Evolutionary conservation across 2,329 filamentous ascomycete species (phyloP).

Genomic region (Aspergillus ibericus): DNA sequence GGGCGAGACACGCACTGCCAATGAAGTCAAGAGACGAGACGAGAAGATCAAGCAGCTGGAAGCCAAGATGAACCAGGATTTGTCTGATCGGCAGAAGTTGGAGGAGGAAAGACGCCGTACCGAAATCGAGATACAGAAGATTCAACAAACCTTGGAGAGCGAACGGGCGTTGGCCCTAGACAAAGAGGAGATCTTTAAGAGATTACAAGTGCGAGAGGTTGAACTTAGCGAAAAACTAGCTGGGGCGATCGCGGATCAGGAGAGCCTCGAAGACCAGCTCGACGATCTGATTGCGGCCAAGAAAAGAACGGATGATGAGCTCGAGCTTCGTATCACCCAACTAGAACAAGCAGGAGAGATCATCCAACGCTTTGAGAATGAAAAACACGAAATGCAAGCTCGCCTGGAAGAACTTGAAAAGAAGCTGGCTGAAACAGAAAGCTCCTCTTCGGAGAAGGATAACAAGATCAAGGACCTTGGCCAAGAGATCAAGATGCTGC

Average conservation of each 20-base stretch:
- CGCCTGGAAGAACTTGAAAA: constrained; percentile 69
- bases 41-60: constrained; percentile 88
- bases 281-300: constrained; percentile 87
- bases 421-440: constrained; percentile 69
- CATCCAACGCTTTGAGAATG: constrained; percentile 80
- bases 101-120: constrained; percentile 90
- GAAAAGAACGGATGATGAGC: constrained; percentile 81
- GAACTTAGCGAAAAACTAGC: constrained; percentile 92
- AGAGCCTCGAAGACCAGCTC: constrained; percentile 88
- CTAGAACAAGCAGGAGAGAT: constrained; percentile 88
- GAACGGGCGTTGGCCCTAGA: constrained; percentile 93
- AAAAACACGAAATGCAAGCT: constrained; percentile 73
- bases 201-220: constrained; percentile 86
- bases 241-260: constrained; percentile 89
- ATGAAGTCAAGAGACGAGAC: constrained; percentile 92
- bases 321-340: constrained; percentile 74
- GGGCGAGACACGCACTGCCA: constrained; percentile 85
- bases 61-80: constrained; percentile 76
- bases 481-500: constrained; percentile 85
- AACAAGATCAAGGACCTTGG: constrained; percentile 73
- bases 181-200: constrained; percentile 98
- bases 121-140: constrained; percentile 80
- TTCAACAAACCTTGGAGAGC: constrained; percentile 92
- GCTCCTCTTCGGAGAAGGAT: constrained; percentile 69
- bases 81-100: constrained; percentile 71